A percentile compares a stretch with the other conserved stretches of the same genome.
Conservation (phyloP, 305 asterid genomes). For the Nicotiana rustica region DNA sequence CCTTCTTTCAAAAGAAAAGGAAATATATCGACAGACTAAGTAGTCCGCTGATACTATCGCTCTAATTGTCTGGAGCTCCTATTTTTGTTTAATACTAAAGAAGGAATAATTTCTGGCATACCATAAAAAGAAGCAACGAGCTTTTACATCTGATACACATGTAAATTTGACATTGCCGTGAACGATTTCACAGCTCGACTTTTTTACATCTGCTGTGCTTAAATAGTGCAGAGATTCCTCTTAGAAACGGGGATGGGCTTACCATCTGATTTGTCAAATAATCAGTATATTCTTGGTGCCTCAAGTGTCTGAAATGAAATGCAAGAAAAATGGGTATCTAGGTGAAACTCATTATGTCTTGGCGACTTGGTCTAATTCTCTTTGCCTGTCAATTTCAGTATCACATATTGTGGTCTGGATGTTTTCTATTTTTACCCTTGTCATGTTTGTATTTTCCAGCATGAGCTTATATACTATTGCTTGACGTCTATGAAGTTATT, state of each 20-base stretch:
- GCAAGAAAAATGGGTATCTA: neutral
- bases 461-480: neutral
- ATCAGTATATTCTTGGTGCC: neutral
- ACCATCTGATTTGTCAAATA: neutral
- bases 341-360: neutral
- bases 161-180: neutral
- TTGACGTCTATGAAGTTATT: constrained; percentile 22
- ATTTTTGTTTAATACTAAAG: neutral
- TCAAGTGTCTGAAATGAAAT: neutral
- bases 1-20: neutral
- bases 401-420: neutral
- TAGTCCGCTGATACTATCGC: neutral
- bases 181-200: neutral
- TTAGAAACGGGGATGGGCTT: neutral
- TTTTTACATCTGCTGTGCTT: neutral
- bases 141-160: neutral
- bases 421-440: neutral
- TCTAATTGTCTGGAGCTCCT: neutral
- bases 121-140: neutral
- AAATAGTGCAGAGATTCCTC: neutral
- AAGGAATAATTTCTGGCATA: neutral
- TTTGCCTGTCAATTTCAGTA: neutral
- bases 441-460: neutral
- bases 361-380: neutral
- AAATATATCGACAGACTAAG: neutral